Base-by-base conservation (phyloP, 768 basidiomycete genomes). In the Vishniacozyma victoriae region DNA sequence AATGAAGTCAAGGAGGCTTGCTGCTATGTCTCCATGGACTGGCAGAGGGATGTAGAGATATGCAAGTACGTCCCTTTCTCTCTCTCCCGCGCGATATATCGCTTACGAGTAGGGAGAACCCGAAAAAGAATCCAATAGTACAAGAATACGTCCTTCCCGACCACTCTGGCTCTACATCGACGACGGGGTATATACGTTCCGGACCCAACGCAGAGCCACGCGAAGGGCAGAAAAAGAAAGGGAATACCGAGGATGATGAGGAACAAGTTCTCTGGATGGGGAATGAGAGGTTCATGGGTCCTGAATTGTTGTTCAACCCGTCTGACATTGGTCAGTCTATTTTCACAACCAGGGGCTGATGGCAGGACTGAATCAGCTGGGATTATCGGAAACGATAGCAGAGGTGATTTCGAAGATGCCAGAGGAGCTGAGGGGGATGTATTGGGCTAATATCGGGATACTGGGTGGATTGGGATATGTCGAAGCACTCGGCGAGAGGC, bases 101-200 rank as follows among this genome's bases (percentile, higher is more conserved):
- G 16, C 4, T 20, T 5, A n/a, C 24, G 16, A 41, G 35, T 48
- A 68, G 64, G 35, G 33, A 43, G 44, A 75, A 78, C 59, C 78
- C 80, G 15, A 79, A 76, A 58, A 69, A 62, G 40, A 89, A 87
- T 64, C 57, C 77, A 7, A 85, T 92, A 41, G 79, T 88, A 23
- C 85, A 84, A 66, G 86, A 92, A 74, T 97, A 93, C 69, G 77
- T 93, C 41, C 79, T 96, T 35, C 92, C 92, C 23, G 89, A 95
- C 75, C 79, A 88, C 67, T 80, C 70, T n/a, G 48, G 36, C 1
- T 70, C 87, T 2, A 77, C 63, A 12, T 71, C 69, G 37, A 62
- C 61, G 23, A 64, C 62, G 24, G 76, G 76, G 15, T 74, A 73
- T 55, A 69, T 76, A 38, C 81, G 83, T 61, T 60, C 59, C 4